A percentile compares a stretch with the other conserved stretches of the same genome.
Evolutionary conservation across 225 moss, liverwort and hornwort species (phyloP).

Genomic region (Neckera pumila): DNA sequence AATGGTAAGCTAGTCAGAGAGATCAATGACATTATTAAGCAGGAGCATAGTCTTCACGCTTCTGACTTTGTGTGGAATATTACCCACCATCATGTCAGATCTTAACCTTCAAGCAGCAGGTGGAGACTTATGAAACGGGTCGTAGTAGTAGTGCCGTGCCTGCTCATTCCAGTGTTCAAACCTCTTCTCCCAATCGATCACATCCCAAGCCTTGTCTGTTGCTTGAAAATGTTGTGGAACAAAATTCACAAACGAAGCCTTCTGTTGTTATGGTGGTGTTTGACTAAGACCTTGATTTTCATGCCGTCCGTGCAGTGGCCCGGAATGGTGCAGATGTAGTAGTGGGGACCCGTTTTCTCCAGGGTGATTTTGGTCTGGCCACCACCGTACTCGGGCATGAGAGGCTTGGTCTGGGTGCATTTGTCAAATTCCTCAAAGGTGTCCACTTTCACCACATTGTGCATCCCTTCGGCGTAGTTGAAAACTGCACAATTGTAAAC

Average conservation of each 20-base stretch:
- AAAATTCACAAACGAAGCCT: no score
- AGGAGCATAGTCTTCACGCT: not conserved
- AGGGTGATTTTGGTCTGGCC: slow-evolving; percentile 18
- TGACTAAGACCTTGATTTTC: slow-evolving; percentile 25
- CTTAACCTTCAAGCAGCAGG: not conserved
- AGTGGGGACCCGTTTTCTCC: not conserved
- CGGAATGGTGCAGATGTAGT: slow-evolving; percentile 35
- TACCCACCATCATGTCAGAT: not conserved
- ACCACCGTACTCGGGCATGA: not conserved
- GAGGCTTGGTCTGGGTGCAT: not conserved
- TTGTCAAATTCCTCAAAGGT: not conserved
- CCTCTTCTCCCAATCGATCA: not conserved
- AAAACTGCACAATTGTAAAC: slow-evolving; percentile 3
- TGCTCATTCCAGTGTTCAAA: not conserved
- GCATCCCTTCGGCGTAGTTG: slow-evolving; percentile 12
- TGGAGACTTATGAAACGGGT: not conserved
- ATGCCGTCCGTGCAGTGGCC: slow-evolving; percentile 31
- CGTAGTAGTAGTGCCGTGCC: not conserved
- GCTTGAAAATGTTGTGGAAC: no score
- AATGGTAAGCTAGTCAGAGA: not conserved
- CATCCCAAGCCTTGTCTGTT: not conserved
- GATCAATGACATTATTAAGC: not conserved
- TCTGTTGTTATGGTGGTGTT: not conserved
- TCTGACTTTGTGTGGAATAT: not conserved
- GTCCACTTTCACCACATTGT: slow-evolving; percentile 25